These are phyloP conservation scores for Diaporthe aspalathi DNA, from an alignment of 2,329 filamentous ascomycete species.

Conservation along the genomic window DNA sequence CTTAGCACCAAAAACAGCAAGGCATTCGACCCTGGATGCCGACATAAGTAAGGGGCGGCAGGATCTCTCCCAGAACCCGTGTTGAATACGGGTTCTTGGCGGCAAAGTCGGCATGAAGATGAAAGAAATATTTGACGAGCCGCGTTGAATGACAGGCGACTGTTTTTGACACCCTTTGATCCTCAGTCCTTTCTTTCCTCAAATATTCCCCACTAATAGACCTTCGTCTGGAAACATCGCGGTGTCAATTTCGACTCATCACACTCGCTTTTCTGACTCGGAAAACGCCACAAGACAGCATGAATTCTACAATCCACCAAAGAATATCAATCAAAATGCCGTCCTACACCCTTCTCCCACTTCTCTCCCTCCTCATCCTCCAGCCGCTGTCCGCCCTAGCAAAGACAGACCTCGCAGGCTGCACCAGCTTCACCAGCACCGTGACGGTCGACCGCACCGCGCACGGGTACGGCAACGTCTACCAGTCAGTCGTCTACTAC, in stretches of 20 bases:
- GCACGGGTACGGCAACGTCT: constrained; percentile 48
- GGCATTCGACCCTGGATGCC: neutral
- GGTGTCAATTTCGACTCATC: neutral
- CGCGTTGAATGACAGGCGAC: neutral
- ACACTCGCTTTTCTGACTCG: neutral
- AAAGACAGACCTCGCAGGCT: constrained; percentile 59
- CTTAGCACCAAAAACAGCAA: constrained; percentile 4
- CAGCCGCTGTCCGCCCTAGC: constrained; percentile 46
- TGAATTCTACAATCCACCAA: neutral
- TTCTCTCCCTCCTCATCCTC: constrained; percentile 37
- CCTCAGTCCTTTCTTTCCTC: neutral
- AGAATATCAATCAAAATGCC: neutral
- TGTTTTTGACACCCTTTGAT: neutral
- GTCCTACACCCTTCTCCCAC: neutral
- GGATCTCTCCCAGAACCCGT: constrained; percentile 2
- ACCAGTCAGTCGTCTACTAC: constrained; percentile 66
- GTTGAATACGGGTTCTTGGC: constrained; percentile 8
- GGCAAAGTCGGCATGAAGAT: neutral
- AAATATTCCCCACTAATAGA: neutral
- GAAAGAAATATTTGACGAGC: constrained; percentile 4
- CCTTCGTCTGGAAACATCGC: neutral
- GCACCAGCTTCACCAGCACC: constrained; percentile 52
- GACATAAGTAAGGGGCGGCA: constrained; percentile 22
- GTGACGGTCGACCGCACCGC: constrained; percentile 12
- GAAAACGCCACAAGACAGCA: too few relatives aligned